Conservation (phyloP, 2,329 filamentous ascomycete species). For the Pezicula radicicola region DNA sequence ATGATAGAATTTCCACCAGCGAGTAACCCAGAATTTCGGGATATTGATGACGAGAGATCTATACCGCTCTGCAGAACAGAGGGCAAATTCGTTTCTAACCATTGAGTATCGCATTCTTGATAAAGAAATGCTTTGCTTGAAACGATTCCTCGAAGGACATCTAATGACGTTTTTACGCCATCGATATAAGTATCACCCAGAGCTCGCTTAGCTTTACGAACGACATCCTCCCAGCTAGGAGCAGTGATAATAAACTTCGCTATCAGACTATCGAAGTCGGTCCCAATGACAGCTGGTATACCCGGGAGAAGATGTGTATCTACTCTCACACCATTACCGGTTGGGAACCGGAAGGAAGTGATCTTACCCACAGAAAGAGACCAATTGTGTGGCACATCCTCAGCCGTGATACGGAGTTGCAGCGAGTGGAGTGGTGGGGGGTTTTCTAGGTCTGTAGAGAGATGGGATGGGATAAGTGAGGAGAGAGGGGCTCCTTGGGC, state of each 20-base stretch:
- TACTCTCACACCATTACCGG: constrained; percentile 49
- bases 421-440: constrained; percentile 34
- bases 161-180: constrained; percentile 57
- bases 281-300: constrained; percentile 37
- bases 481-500: constrained; percentile 29
- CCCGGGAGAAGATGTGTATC: constrained; percentile 38
- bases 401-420: constrained; percentile 41
- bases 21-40: constrained; percentile 26
- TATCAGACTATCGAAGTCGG: constrained; percentile 45
- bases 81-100: constrained; percentile 50
- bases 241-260: constrained; percentile 44
- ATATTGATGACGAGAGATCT: constrained; percentile 28
- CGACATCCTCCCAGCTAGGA: constrained; percentile 44
- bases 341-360: constrained; percentile 48
- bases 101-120: constrained; percentile 50
- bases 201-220: constrained; percentile 52
- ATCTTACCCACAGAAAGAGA: constrained; percentile 59
- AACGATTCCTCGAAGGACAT: constrained; percentile 51
- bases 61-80: constrained; percentile 28
- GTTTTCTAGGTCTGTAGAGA: constrained; percentile 27
- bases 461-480: constrained; percentile 28
- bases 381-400: constrained; percentile 41
- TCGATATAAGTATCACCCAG: constrained; percentile 51
- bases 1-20: constrained; percentile 14
- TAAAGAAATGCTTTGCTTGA: constrained; percentile 44